Conservation (phyloP, 1,139 yeast genomes). For the Candida dubliniensis region DNA sequence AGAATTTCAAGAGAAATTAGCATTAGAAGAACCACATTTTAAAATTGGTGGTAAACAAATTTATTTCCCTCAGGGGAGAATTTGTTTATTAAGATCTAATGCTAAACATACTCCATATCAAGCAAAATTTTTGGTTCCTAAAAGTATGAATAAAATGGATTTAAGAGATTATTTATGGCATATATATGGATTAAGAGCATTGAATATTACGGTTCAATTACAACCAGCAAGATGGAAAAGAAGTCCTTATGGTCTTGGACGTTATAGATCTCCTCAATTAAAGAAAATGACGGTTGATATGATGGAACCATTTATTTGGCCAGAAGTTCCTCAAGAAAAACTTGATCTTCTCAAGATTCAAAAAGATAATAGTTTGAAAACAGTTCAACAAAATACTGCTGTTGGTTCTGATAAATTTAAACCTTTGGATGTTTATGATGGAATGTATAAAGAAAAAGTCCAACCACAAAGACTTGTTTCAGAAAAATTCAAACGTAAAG, state of each 20-base stretch:
- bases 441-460: conserved; percentile 69
- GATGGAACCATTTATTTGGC: conserved; percentile 94
- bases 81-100: conserved; percentile 78
- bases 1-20: conserved; percentile 55
- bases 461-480: conserved; percentile 75
- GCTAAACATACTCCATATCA: conserved; percentile 96
- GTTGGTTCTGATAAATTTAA: conserved; percentile 69
- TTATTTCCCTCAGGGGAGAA: conserved; percentile 81
- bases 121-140: conserved; percentile 91
- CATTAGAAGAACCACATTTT: conserved; percentile 74
- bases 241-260: conserved; percentile 60
- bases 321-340: conserved; percentile 51
- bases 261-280: conserved; percentile 77
- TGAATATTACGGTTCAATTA: conserved; percentile 83
- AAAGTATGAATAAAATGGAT: conserved; percentile 86
- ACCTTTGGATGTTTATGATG: conserved; percentile 74
- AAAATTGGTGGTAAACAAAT: conserved; percentile 69
- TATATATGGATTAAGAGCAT: conserved; percentile 82
- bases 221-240: conserved; percentile 71
- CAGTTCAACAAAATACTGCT: conserved; percentile 14
- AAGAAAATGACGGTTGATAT: conserved; percentile 95
- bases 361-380: conserved; percentile 27
- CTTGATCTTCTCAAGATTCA: conserved; percentile 25
- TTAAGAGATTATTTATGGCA: conserved; percentile 88
- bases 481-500: conserved; percentile 42